Evolutionary conservation across 2,329 filamentous ascomycete species (phyloP), one percentile per base, ranked within the genome.

Genomic region (Nannizzia gypsea): DNA sequence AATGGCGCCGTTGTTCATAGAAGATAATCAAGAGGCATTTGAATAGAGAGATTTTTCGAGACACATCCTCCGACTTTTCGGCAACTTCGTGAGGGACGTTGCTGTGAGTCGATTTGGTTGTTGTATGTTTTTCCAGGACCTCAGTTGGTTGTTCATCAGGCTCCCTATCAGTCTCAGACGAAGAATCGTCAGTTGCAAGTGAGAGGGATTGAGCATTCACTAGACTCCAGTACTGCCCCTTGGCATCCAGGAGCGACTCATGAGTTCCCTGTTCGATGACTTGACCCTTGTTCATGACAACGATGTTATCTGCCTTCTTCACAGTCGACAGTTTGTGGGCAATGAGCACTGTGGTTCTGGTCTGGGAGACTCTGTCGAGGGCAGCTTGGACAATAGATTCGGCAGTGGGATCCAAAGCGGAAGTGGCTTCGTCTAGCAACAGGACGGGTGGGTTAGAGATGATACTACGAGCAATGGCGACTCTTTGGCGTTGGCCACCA

Each of bases 241-340:
- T 74, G 60, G 73, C 78, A 64, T 83, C 81, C 3, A 96, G 75
- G 4, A 96, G 80, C 6, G 84, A 79, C 56, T 89, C 81, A 69
- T 96, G 90, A 0, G 82, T 89, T 34, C 91, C 91, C 72, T 95
- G 89, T 71, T 96, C 91, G 13, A 95, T 78, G 59, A 96, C 90
- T n/a, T 79, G 76, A 4, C 90, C 90, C 60, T 83, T 74, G 1
- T 81, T 79, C 88, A 96, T 91, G 61, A 95, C 90, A 3, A 95
- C 86, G 65, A 95, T 95, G 66, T 93, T 93, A 71, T 95, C 87
- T 0, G 90, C 90, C 64, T 90, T 85, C 72, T 83, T 87, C 74
- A 96, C 91, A 6, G 90, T 96, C 0, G 88, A 91, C 6, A 96
- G 80, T 66, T 89, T 83, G 74, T 96, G 90, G 31, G 90, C 90